Evolutionary conservation across 352 stramenopile species (phyloP).

Genomic region (Stephanocyclus meneghinianus): DNA sequence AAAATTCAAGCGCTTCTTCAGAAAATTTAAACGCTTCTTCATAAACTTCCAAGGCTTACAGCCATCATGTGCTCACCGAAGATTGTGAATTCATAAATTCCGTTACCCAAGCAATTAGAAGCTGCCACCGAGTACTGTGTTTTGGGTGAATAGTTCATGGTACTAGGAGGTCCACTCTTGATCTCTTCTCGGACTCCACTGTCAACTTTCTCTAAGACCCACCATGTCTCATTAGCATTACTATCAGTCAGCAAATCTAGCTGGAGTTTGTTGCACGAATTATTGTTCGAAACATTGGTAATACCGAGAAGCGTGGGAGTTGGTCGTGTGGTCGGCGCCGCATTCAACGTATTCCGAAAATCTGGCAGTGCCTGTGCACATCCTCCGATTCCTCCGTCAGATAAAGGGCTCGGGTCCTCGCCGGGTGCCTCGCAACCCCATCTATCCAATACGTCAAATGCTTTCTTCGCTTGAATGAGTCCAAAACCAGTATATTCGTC

Average conservation of each 20-base stretch:
- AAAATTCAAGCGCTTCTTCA: neutral
- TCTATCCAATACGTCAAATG: slow-evolving; percentile 47
- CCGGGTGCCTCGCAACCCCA: slow-evolving; percentile 51
- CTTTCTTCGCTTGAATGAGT: slow-evolving; percentile 43
- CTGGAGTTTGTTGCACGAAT: slow-evolving; percentile 14
- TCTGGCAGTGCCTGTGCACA: slow-evolving; percentile 15
- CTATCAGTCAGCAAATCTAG: slow-evolving; percentile 21
- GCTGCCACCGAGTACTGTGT: slow-evolving; percentile 11
- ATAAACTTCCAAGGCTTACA: neutral
- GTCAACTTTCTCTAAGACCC: slow-evolving; percentile 14
- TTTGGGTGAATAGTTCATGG: slow-evolving; percentile 4
- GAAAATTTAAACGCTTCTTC: neutral
- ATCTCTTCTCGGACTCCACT: slow-evolving; percentile 4
- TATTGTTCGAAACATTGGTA: neutral
- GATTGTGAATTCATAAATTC: slow-evolving; percentile 31
- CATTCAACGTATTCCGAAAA: neutral
- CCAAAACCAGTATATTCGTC: slow-evolving; percentile 47
- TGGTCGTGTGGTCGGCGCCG: neutral
- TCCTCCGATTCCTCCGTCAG: slow-evolving; percentile 20
- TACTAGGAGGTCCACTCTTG: slow-evolving; percentile 1
- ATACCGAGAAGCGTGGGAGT: neutral
- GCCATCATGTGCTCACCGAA: slow-evolving; percentile 13
- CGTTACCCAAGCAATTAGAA: slow-evolving; percentile 18
- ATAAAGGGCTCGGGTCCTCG: slow-evolving; percentile 9
- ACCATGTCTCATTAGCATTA: slow-evolving; percentile 25